These are phyloP conservation scores for Botrytis galanthina DNA, from an alignment of 2,329 filamentous ascomycete genomes.

Conservation along the genomic window DNA sequence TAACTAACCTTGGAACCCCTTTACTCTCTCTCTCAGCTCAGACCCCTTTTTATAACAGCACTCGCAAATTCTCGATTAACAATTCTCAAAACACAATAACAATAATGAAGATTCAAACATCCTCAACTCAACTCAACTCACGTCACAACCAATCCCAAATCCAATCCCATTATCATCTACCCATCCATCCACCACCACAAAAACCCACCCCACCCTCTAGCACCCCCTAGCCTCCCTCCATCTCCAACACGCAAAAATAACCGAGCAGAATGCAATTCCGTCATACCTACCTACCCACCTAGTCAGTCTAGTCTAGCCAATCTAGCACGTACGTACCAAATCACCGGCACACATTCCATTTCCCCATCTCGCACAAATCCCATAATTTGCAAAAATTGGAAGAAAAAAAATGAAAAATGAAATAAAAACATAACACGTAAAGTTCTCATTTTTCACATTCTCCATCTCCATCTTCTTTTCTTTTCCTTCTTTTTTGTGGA, in stretches of 20 bases:
- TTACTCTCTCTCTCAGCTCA: background rate
- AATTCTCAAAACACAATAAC: background rate
- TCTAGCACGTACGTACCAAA: background rate
- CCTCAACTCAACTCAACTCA: background rate
- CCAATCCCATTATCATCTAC: too few species aligned
- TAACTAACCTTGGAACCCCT: background rate
- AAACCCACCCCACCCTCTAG: background rate
- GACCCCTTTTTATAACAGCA: background rate
- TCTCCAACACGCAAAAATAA: background rate
- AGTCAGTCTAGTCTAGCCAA: background rate
- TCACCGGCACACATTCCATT: background rate
- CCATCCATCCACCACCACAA: background rate
- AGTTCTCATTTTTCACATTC: background rate
- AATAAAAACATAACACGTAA: background rate
- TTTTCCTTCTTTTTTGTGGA: background rate
- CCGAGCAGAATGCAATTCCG: background rate
- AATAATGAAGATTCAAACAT: background rate
- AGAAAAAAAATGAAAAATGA: too few species aligned
- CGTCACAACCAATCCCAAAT: background rate
- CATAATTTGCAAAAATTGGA: background rate
- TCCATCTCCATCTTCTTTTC: background rate
- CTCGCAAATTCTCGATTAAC: background rate
- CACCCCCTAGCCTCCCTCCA: background rate
- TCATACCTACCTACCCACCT: background rate
- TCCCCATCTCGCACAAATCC: background rate